phyloP scores from a whole-genome alignment of 768 basidiomycete genomes.

The Tulasnella sp. region DNA sequence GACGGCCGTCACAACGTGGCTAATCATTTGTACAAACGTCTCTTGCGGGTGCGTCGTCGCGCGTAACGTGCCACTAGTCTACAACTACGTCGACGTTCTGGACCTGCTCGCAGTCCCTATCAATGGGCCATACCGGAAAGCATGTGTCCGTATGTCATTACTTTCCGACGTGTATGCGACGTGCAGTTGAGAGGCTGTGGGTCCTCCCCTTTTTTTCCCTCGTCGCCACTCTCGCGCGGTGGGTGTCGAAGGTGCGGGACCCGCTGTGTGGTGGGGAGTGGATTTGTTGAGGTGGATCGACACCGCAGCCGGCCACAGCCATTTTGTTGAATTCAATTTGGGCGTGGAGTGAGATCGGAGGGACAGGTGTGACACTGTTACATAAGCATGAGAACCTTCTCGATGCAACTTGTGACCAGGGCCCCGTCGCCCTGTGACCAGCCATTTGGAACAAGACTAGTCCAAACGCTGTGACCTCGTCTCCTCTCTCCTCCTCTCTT shows the following conservation, averaged over 20 bases:
- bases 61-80: not conserved
- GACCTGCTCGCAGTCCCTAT: not conserved
- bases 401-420: not conserved
- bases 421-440: not conserved
- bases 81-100: not conserved
- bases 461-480: not conserved
- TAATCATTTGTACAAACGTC: not conserved
- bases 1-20: not conserved
- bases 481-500: not conserved
- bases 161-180: not conserved
- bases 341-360: slow-evolving; percentile 7
- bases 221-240: not conserved
- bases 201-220: not conserved
- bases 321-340: not conserved
- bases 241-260: not conserved
- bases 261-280: not conserved
- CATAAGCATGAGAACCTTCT: not conserved
- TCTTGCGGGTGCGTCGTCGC: too few relatives aligned
- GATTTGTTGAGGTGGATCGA: not conserved
- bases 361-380: not conserved
- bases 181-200: not conserved
- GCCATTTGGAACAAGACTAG: slow-evolving; percentile 5
- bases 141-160: not conserved
- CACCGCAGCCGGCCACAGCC: slow-evolving; percentile 2
- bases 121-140: not conserved